Conservation (phyloP, 2,329 filamentous ascomycete species). For the Alternaria viburni region DNA sequence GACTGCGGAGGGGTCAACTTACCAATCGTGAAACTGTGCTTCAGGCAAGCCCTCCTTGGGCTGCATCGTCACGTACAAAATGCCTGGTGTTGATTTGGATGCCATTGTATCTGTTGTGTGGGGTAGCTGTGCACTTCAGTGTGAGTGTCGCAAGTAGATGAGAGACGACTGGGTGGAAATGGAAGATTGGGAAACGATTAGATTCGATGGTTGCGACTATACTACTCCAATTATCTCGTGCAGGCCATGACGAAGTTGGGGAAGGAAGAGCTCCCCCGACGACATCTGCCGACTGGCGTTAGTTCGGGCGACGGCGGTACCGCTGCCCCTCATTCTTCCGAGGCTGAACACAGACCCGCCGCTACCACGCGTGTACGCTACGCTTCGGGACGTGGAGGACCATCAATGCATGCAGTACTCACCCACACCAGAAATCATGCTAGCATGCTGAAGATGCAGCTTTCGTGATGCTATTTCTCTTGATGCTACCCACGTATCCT, state of each 20-base stretch:
- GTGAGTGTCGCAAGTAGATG: neutral
- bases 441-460: neutral
- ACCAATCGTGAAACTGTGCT: constrained; percentile 76
- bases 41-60: constrained; percentile 69
- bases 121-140: constrained; percentile 1
- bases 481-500: neutral
- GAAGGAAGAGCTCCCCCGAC: constrained; percentile 32
- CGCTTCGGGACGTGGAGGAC: constrained; percentile 5
- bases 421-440: neutral
- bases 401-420: neutral
- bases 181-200: neutral
- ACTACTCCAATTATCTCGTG: neutral
- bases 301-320: constrained; percentile 13
- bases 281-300: constrained; percentile 39
- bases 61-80: constrained; percentile 88
- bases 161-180: neutral
- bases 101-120: constrained; percentile 45
- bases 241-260: constrained; percentile 11
- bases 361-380: neutral
- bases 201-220: constrained; percentile 3
- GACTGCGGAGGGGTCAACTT: constrained; percentile 33
- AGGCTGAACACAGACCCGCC: constrained; percentile 28
- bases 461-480: neutral
- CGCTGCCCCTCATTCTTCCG: constrained; percentile 32
- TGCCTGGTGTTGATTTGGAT: constrained; percentile 61